A percentile compares a stretch with the other conserved stretches of the same genome.
These are phyloP conservation scores for Pterothamnion heteromorphum DNA, from an alignment of 31 red algal genomes.

Conservation along the genomic window DNA sequence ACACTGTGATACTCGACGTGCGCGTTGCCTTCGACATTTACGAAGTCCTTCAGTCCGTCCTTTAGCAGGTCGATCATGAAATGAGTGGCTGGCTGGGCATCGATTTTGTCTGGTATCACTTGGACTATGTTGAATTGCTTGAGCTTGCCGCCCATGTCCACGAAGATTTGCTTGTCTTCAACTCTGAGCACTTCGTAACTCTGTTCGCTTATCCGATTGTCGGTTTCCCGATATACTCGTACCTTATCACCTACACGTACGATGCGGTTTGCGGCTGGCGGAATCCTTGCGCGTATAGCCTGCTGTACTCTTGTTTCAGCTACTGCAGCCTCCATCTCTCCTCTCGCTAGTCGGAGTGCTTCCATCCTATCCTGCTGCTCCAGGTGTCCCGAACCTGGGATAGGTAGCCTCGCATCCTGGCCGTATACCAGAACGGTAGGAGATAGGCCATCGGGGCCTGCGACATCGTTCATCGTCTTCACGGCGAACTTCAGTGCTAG, in stretches of 20 bases:
- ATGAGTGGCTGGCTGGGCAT: too few species aligned
- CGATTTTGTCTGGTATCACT: too few species aligned
- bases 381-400: neutral
- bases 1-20: too few species aligned
- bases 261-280: neutral
- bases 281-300: neutral
- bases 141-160: neutral
- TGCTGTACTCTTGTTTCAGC: neutral
- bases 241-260: neutral
- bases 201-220: too few species aligned
- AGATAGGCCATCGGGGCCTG: constrained; percentile 28
- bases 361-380: constrained; percentile 28
- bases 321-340: neutral
- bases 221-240: constrained; percentile 19
- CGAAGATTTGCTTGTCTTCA: neutral
- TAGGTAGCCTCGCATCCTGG: constrained; percentile 13
- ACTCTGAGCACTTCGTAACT: neutral
- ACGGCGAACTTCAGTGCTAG: constrained; percentile 12
- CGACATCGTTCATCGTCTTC: constrained; percentile 39
- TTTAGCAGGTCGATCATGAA: too few species aligned
- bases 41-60: too few species aligned
- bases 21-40: too few species aligned
- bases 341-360: neutral
- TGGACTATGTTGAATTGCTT: neutral
- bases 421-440: constrained; percentile 48